Evolutionary conservation across 2,329 filamentous ascomycete genomes (phyloP).

Genomic region (Aciculosporium take): DNA sequence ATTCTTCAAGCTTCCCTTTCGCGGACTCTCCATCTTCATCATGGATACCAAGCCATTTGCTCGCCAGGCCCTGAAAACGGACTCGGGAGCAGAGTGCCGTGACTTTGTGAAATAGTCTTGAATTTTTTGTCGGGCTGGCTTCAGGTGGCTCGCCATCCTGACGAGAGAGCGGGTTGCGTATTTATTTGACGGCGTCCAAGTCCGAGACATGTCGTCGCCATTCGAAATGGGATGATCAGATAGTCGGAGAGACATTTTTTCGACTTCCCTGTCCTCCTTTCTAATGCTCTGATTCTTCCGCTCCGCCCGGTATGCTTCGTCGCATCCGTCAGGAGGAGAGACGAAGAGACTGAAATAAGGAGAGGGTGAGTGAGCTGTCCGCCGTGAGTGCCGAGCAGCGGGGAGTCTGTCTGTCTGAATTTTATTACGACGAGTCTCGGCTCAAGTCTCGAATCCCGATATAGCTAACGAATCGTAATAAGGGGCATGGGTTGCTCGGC

Average conservation of each 20-base stretch:
- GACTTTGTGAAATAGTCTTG: conserved; percentile 17
- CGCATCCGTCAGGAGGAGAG: too few relatives aligned
- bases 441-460: too few relatives aligned
- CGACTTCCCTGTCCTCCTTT: neutral
- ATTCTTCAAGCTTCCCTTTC: conserved; percentile 5
- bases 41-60: conserved; percentile 8
- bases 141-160: conserved; percentile 10
- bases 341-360: too few relatives aligned
- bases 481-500: too few relatives aligned
- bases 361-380: too few relatives aligned
- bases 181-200: neutral
- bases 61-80: conserved; percentile 15
- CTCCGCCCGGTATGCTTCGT: too few relatives aligned
- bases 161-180: conserved; percentile 6
- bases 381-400: too few relatives aligned
- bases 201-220: neutral
- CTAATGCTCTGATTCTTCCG: neutral
- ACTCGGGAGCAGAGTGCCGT: conserved; percentile 13
- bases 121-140: conserved; percentile 16
- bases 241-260: neutral
- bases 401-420: too few relatives aligned
- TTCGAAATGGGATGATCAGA: neutral
- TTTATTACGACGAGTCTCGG: too few relatives aligned
- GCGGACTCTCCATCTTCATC: conserved; percentile 5
- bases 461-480: too few relatives aligned